These are phyloP conservation scores for Termitomyces sp. DNA, from an alignment of 768 basidiomycete genomes.

Conservation along the genomic window DNA sequence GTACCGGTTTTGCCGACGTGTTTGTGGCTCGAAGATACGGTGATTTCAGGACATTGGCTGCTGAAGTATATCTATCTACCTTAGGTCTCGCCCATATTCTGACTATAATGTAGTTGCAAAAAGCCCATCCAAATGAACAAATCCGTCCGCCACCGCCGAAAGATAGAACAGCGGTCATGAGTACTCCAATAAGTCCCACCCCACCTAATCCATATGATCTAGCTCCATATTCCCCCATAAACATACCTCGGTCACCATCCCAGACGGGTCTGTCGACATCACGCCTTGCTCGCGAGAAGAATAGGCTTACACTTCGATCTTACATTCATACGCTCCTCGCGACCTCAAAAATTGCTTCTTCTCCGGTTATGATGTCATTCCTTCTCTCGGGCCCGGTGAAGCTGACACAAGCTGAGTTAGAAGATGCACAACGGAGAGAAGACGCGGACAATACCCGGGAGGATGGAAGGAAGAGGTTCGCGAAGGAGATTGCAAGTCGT, in stretches of 20 bases:
- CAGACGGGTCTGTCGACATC: slow-evolving; percentile 24
- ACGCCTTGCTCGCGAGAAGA: slow-evolving; percentile 85
- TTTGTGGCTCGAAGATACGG: slow-evolving; percentile 93
- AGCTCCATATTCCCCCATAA: neutral
- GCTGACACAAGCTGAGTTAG: slow-evolving; percentile 64
- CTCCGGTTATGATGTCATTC: slow-evolving; percentile 83
- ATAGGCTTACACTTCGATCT: slow-evolving; percentile 86
- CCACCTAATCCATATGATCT: slow-evolving; percentile 12
- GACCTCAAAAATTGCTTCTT: slow-evolving; percentile 69
- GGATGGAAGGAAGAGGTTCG: slow-evolving; percentile 81
- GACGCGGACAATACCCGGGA: slow-evolving; percentile 87
- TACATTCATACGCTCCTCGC: slow-evolving; percentile 82
- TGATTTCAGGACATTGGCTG: slow-evolving; percentile 85
- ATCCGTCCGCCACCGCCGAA: slow-evolving; percentile 83
- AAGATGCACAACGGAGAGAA: slow-evolving; percentile 75
- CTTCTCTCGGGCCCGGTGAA: slow-evolving; percentile 70
- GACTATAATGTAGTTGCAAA: slow-evolving; percentile 57
- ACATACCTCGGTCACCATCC: slow-evolving; percentile 15
- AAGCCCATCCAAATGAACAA: slow-evolving; percentile 78
- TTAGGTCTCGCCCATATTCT: slow-evolving; percentile 3
- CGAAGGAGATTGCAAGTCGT: slow-evolving; percentile 76
- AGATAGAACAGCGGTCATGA: slow-evolving; percentile 71
- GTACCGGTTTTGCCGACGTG: slow-evolving; percentile 66
- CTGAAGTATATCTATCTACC: slow-evolving; percentile 50
- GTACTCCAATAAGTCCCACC: slow-evolving; percentile 33